phyloP scores from a whole-genome alignment of 2,329 filamentous ascomycete genomes.

The Verticillium dahliae region DNA sequence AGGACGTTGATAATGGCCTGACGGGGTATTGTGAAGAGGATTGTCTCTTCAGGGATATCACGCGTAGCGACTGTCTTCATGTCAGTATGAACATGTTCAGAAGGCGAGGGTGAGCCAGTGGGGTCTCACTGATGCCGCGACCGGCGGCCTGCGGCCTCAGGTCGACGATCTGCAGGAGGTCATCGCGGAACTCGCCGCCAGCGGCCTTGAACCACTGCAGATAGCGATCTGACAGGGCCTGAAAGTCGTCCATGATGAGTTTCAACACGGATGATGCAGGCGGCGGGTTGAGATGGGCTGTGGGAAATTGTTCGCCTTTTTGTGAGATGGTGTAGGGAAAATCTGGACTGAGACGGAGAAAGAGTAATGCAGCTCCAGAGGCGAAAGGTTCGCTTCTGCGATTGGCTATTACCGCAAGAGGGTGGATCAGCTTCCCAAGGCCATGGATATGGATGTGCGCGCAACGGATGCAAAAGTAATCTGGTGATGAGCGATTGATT shows the following conservation, averaged over 20 bases:
- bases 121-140: slow-evolving; percentile 44
- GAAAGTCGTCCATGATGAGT: slow-evolving; percentile 30
- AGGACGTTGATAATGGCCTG: slow-evolving; percentile 62
- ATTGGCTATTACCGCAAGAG: neutral
- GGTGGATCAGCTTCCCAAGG: neutral
- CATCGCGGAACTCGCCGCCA: slow-evolving; percentile 45
- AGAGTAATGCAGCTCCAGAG: neutral
- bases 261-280: neutral
- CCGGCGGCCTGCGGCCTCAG: slow-evolving; percentile 43
- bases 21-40: slow-evolving; percentile 75
- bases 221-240: slow-evolving; percentile 36
- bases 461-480: neutral
- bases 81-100: slow-evolving; percentile 6
- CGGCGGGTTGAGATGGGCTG: neutral
- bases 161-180: slow-evolving; percentile 43
- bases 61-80: slow-evolving; percentile 54
- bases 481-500: neutral
- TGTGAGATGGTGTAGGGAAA: neutral
- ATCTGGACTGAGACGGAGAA: neutral
- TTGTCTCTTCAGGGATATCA: slow-evolving; percentile 67
- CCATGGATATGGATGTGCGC: neutral
- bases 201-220: slow-evolving; percentile 46
- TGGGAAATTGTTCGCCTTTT: neutral
- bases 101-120: neutral
- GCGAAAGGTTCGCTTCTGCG: neutral